Base-by-base conservation (phyloP, 805 yeast genomes). In the Allodekkera sacchari region DNA sequence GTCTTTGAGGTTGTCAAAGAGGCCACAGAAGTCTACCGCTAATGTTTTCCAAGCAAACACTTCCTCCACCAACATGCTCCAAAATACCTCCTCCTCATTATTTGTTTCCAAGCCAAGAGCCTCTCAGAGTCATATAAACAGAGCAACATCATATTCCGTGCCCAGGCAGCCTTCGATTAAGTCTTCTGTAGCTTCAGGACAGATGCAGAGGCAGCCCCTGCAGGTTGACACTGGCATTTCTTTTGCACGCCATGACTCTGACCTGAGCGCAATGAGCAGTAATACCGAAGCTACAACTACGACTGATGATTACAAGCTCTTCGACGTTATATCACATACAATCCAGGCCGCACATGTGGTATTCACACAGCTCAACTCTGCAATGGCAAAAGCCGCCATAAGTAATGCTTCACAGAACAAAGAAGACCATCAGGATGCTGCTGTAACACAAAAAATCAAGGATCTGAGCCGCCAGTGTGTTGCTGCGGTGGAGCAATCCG, bases 401-500 rank as follows among this genome's bases (percentile, higher is more conserved):
- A 74, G 65, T 3, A 59, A 66, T 33, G 68, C 78, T 4, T 64
- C 61, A 23, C 52, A 19, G 21, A 31, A 13, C 27, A 23, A 8
- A 28, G 32, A 28, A n/a, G 25, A 6, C 18, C 20, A 20, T 18
- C 22, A 18, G 13, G 18, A 18, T 19, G 12, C 18, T 18, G 27
- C 12, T 16, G 66, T 76, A 21, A 77, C 83, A 1, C 48, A 66
- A 5, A 80, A 78, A 43, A 80, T 85, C 20, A 77, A 77, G 43
- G 95, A 85, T 30, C 62, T 88, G 30, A 79, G 94, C 1, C 67
- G 64, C 28, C 80, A 83, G 9, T 85, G 95, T 50, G 72, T 82
- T 34, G 63, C 74, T 13, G 83, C 95, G 1, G 77, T 82, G 70
- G 95, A 84, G n/a, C 70, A 81, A 25, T 82, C 94, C 7, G 76